These are phyloP conservation scores for Fraxinus sp. DNA, from an alignment of 305 asterid species.

Conservation along the genomic window DNA sequence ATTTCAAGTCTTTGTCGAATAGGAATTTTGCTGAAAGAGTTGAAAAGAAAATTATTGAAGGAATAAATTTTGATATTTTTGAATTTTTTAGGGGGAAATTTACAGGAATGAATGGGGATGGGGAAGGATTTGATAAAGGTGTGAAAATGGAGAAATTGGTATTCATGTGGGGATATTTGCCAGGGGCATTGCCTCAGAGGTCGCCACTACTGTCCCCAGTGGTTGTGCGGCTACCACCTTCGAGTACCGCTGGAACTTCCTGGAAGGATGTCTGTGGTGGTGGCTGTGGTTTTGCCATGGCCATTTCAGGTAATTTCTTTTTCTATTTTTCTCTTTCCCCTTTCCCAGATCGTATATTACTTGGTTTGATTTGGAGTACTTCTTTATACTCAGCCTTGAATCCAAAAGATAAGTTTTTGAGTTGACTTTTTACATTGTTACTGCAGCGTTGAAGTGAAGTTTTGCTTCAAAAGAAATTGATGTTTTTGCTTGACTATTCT, in stretches of 20 bases:
- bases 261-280: constrained; percentile 95
- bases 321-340: background rate
- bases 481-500: background rate
- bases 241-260: constrained; percentile 37
- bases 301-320: constrained; percentile 63
- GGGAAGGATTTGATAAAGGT: constrained; percentile 58
- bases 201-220: constrained; percentile 80
- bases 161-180: constrained; percentile 91
- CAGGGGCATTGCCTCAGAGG: constrained; percentile 91
- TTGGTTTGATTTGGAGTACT: background rate
- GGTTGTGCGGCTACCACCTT: constrained; percentile 53
- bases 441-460: background rate
- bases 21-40: background rate
- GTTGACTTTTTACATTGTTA: background rate
- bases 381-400: background rate
- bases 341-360: background rate
- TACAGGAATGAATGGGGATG: constrained; percentile 57
- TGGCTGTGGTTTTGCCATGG: constrained; percentile 97
- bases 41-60: background rate
- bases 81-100: background rate
- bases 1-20: background rate
- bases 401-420: background rate
- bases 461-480: background rate
- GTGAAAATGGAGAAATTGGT: constrained; percentile 52
- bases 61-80: background rate